Percentiles rank a stretch among this genome's conserved stretches.
Evolutionary conservation across 108 stramenopile genomes (phyloP).

Genomic region (Nitzschia putrida): DNA sequence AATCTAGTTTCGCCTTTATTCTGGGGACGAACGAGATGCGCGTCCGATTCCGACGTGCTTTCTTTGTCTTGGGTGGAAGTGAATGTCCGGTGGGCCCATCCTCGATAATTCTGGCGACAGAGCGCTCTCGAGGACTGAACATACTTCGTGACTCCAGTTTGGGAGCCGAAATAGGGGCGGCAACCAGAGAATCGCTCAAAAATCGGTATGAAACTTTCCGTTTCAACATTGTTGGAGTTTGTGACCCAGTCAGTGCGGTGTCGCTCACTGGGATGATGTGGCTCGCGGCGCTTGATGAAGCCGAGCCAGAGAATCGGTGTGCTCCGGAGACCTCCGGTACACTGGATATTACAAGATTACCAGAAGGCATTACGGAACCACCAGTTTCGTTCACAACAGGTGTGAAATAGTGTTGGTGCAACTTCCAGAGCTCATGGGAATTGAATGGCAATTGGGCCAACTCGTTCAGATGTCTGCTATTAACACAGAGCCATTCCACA

Average conservation of each 20-base stretch:
- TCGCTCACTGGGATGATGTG: conserved; percentile 44
- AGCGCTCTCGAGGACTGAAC: conserved; percentile 27
- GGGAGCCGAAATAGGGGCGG: conserved; percentile 9
- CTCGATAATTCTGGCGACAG: conserved; percentile 53
- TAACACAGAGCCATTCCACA: conserved; percentile 77
- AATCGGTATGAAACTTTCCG: conserved; percentile 79
- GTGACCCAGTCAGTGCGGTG: conserved; percentile 35
- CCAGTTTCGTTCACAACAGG: conserved; percentile 73
- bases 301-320: conserved; percentile 15
- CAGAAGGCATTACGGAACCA: conserved; percentile 14
- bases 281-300: conserved; percentile 20
- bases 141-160: conserved; percentile 24
- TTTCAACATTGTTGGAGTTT: conserved; percentile 53
- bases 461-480: conserved; percentile 71
- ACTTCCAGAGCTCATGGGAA: conserved; percentile 68
- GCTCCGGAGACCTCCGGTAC: conserved; percentile 50
- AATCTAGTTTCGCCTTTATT: conserved; percentile 66
- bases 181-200: conserved; percentile 53
- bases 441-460: conserved; percentile 68
- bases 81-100: conserved; percentile 47
- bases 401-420: conserved; percentile 81
- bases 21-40: conserved; percentile 82
- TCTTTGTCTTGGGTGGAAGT: conserved; percentile 69
- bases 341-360: conserved; percentile 29
- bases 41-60: conserved; percentile 74